phyloP scores from a whole-genome alignment of 2,329 filamentous ascomycete species.

The Mollisia scopiformis region DNA sequence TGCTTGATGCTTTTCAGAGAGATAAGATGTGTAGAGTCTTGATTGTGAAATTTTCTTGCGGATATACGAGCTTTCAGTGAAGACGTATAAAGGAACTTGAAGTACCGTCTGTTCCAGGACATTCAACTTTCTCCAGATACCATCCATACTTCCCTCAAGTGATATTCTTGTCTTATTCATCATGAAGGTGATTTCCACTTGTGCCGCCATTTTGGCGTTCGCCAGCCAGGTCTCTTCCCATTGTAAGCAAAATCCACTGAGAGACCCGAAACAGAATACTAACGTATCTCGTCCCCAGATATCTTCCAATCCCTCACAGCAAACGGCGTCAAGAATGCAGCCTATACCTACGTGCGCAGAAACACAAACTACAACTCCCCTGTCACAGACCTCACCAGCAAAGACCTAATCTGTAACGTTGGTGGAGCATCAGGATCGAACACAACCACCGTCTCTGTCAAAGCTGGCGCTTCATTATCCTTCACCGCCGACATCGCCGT shows the following conservation, averaged over 20 bases:
- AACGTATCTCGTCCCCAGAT: slow-evolving; percentile 20
- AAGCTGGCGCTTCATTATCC: slow-evolving; percentile 43
- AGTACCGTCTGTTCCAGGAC: neutral
- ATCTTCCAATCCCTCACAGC: slow-evolving; percentile 29
- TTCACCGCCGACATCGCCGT: slow-evolving; percentile 47
- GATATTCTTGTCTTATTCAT: neutral
- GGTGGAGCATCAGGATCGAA: slow-evolving; percentile 29
- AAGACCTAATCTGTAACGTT: slow-evolving; percentile 29
- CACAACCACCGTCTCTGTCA: slow-evolving; percentile 32
- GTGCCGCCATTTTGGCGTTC: slow-evolving; percentile 18
- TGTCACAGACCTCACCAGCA: slow-evolving; percentile 38
- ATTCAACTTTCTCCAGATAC: neutral
- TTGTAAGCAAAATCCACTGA: slow-evolving; percentile 16
- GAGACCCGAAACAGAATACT: neutral
- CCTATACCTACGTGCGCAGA: slow-evolving; percentile 52
- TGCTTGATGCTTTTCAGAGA: neutral
- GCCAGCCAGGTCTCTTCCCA: slow-evolving; percentile 26
- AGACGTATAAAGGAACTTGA: neutral
- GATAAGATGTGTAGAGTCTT: neutral
- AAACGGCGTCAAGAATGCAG: slow-evolving; percentile 29
- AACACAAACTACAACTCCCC: slow-evolving; percentile 50
- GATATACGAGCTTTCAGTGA: neutral
- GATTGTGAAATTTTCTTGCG: neutral
- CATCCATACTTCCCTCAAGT: neutral
- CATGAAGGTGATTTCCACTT: slow-evolving; percentile 24